These are phyloP conservation scores for Oemleria cerasiformis DNA, from an alignment of 306 rosid species.

Conservation along the genomic window DNA sequence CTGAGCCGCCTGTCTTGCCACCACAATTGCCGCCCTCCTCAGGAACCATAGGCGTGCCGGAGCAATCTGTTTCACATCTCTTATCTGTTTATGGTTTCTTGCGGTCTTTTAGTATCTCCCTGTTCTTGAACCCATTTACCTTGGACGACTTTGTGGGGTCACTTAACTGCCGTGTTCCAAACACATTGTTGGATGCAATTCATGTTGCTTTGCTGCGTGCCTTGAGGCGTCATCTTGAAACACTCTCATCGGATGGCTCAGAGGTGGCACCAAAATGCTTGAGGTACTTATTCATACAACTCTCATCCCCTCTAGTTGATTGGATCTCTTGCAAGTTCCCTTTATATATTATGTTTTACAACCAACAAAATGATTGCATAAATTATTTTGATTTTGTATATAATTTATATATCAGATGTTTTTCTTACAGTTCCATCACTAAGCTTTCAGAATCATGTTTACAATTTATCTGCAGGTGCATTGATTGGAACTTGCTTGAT, in stretches of 20 bases:
- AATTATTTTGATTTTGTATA: neutral
- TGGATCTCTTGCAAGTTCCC: neutral
- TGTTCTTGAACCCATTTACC: constrained; percentile 71
- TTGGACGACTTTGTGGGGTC: constrained; percentile 92
- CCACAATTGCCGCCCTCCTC: constrained; percentile 67
- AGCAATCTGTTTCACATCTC: constrained; percentile 64
- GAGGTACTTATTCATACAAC: constrained; percentile 44
- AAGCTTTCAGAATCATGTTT: constrained; percentile 1
- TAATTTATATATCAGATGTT: neutral
- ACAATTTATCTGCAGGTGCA: constrained; percentile 47
- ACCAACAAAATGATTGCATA: neutral
- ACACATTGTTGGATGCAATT: constrained; percentile 66
- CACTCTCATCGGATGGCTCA: constrained; percentile 56
- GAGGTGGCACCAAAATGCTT: constrained; percentile 69
- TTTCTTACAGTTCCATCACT: neutral
- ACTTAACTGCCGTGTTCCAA: constrained; percentile 56
- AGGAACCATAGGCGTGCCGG: constrained; percentile 77
- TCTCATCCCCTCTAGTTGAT: constrained; percentile 3
- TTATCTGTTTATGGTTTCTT: constrained; percentile 79
- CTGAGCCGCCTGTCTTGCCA: constrained; percentile 39
- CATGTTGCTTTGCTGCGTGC: constrained; percentile 74
- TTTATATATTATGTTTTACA: neutral
- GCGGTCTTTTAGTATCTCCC: constrained; percentile 63
- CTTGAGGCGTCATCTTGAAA: constrained; percentile 68
- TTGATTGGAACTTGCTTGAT: constrained; percentile 86